Evolutionary conservation across 1,284 basidiomycete genomes (phyloP).

Genomic region (Hemileia vastatrix): DNA sequence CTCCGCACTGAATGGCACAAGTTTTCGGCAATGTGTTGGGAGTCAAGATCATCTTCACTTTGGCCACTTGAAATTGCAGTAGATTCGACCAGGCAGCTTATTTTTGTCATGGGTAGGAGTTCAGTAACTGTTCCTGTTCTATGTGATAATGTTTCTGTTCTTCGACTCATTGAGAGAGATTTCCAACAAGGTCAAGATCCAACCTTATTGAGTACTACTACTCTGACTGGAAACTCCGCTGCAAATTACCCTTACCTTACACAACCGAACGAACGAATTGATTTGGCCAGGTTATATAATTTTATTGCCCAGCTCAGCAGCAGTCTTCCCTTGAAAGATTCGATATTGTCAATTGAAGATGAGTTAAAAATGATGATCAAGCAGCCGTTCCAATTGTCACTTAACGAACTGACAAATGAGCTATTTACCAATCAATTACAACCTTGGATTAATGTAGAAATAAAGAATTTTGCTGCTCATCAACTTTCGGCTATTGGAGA

Average conservation of each 20-base stretch:
- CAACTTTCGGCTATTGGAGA: not conserved
- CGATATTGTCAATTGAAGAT: conserved; percentile 15
- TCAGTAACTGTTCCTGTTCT: conserved; percentile 21
- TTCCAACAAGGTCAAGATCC: not conserved
- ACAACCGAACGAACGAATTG: conserved; percentile 14
- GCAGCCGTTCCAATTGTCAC: conserved; percentile 3
- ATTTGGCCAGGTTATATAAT: conserved; percentile 2
- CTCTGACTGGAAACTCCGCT: no score
- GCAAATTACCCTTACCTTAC: conserved; percentile 11
- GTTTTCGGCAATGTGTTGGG: conserved; percentile 22
- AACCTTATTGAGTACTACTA: conserved; percentile 2
- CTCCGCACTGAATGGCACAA: conserved; percentile 21
- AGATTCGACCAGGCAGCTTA: conserved; percentile 14
- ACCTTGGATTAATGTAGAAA: conserved; percentile 2
- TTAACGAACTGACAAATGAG: conserved; percentile 13
- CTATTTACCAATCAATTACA: conserved; percentile 13
- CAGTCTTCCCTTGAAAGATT: not conserved
- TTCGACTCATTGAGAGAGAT: conserved; percentile 7
- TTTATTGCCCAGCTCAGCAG: conserved; percentile 1
- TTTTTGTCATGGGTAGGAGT: conserved; percentile 15
- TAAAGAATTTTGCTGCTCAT: not conserved
- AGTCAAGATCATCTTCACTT: conserved; percentile 12
- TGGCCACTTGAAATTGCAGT: conserved; percentile 19
- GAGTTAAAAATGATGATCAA: conserved; percentile 11
- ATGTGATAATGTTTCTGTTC: conserved; percentile 12